Conservation (phyloP, 768 basidiomycete genomes). For the Sarcodon aspratus region DNA sequence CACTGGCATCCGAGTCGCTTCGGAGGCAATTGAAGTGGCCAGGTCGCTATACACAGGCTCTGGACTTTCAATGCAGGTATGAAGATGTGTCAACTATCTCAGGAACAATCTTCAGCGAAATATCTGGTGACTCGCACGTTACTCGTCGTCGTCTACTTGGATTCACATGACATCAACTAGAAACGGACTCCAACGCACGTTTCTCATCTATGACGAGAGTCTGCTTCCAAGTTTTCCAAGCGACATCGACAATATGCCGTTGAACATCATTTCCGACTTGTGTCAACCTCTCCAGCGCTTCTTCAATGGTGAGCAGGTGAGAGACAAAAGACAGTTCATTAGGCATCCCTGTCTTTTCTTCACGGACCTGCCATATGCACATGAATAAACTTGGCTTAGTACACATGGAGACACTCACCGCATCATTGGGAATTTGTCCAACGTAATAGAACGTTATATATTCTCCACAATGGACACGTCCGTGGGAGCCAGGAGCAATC, state of each 20-base stretch:
- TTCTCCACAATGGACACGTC: constrained; percentile 25
- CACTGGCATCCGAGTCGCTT: too few species aligned
- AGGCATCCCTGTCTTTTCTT: constrained; percentile 43
- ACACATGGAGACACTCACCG: constrained; percentile 24
- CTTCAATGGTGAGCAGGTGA: constrained; percentile 29
- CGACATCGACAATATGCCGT: constrained; percentile 23
- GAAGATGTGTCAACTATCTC: too few species aligned
- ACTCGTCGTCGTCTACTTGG: too few species aligned
- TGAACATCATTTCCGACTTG: constrained; percentile 12
- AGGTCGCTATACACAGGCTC: too few species aligned
- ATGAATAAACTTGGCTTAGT: neutral
- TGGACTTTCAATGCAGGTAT: too few species aligned
- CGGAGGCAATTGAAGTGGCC: too few species aligned
- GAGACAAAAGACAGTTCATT: constrained; percentile 40
- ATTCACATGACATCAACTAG: too few species aligned
- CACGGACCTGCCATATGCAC: constrained; percentile 23
- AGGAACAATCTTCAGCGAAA: too few species aligned
- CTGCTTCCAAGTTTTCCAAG: constrained; percentile 22
- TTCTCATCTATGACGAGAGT: constrained; percentile 3
- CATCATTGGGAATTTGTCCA: constrained; percentile 39
- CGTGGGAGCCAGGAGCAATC: constrained; percentile 12
- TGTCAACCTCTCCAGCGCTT: constrained; percentile 25
- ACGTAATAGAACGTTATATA: constrained; percentile 47
- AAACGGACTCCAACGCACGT: too few species aligned
- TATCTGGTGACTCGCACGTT: too few species aligned